Conservation (phyloP, 1,284 basidiomycete species). For the Tilletia setariae region DNA sequence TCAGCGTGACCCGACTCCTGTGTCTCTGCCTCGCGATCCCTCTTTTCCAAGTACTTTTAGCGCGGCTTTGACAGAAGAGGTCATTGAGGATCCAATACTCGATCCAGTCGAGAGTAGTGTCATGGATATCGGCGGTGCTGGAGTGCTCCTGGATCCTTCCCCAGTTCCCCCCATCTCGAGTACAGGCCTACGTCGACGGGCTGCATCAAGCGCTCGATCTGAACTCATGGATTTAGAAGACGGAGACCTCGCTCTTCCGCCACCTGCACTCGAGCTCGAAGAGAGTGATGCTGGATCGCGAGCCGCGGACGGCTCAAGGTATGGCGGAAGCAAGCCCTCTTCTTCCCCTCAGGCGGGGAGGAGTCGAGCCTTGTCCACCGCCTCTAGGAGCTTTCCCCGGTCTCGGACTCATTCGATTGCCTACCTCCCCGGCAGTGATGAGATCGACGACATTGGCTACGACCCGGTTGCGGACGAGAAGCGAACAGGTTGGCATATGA, state of each 20-base stretch:
- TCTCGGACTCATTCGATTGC: too few species aligned
- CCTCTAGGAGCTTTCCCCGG: too few species aligned
- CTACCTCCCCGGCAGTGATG: too few species aligned
- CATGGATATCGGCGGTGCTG: neutral
- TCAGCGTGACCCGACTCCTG: too few species aligned
- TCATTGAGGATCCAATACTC: neutral
- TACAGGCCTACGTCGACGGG: neutral
- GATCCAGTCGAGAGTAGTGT: neutral
- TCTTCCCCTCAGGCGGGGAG: too few species aligned
- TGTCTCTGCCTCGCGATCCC: neutral
- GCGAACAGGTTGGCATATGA: constrained; percentile 43
- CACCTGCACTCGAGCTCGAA: constrained; percentile 39
- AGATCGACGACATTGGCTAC: constrained; percentile 17
- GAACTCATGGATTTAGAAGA: constrained; percentile 30
- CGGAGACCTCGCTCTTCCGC: constrained; percentile 43
- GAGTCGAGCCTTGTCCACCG: too few species aligned
- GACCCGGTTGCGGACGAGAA: constrained; percentile 33
- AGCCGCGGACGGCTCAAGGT: neutral
- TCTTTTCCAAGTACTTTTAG: neutral
- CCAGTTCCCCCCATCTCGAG: neutral
- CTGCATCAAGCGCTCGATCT: neutral
- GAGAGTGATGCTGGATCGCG: constrained; percentile 15
- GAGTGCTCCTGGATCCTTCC: neutral
- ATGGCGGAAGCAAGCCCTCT: too few species aligned
- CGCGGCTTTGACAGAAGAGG: neutral